Percentiles rank a stretch among this genome's conserved stretches.
phyloP scores from a whole-genome alignment of 2,329 filamentous ascomycete species.

The Monilinia fructigena region DNA sequence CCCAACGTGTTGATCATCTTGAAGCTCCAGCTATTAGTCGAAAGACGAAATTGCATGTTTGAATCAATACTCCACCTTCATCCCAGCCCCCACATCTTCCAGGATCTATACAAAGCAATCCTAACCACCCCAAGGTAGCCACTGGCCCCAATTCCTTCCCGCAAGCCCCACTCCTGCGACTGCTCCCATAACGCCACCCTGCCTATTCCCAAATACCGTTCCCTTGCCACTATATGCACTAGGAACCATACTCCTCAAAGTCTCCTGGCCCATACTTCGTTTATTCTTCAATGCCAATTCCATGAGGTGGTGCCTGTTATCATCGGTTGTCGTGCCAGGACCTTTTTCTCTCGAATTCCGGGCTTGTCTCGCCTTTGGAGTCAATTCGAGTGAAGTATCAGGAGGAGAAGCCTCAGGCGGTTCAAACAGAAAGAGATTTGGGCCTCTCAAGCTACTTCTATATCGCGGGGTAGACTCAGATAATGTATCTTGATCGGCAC shows the following conservation, averaged over 20 bases:
- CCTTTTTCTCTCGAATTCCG: not conserved
- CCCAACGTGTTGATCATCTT: not conserved
- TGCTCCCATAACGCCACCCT: conserved; percentile 7
- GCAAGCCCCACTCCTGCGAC: conserved; percentile 16
- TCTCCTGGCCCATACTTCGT: conserved; percentile 32
- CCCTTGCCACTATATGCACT: conserved; percentile 27
- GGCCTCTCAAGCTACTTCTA: not conserved
- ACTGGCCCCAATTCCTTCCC: conserved; percentile 20
- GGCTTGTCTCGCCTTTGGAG: not conserved
- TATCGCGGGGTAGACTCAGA: not conserved
- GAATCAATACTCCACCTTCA: not conserved
- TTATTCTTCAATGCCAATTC: conserved; percentile 32
- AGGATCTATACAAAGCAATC: not conserved
- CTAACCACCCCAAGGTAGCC: conserved; percentile 15
- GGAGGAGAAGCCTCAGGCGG: conserved; percentile 26
- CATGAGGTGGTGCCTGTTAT: conserved; percentile 27
- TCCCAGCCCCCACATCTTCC: no score
- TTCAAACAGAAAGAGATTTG: not conserved
- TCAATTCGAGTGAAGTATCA: conserved; percentile 25
- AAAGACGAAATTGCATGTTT: not conserved
- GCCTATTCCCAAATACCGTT: not conserved
- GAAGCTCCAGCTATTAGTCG: not conserved
- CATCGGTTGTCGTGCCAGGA: conserved; percentile 1
- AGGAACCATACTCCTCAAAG: conserved; percentile 31
- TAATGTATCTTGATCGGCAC: conserved; percentile 17